Evolutionary conservation across 2,329 filamentous ascomycete genomes (phyloP).

Genomic region (Xylariaceae sp.): DNA sequence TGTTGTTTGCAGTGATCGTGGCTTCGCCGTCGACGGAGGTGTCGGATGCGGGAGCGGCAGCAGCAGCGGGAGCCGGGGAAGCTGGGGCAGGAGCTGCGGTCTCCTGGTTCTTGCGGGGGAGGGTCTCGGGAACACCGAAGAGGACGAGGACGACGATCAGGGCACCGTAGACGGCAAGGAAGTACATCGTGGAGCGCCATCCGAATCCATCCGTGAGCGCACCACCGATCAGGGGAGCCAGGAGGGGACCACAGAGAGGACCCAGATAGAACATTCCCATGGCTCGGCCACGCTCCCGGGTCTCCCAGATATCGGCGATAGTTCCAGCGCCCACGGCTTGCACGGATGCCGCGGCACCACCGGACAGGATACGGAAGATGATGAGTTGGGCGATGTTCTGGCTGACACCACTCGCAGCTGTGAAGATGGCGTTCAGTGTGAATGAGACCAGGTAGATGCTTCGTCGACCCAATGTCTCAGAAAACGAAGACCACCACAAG

Average conservation of each 20-base stretch:
- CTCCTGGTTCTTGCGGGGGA: slow-evolving; percentile 36
- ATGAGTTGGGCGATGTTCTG: slow-evolving; percentile 70
- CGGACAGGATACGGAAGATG: slow-evolving; percentile 66
- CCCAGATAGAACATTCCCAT: slow-evolving; percentile 82
- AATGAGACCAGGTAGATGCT: slow-evolving; percentile 77
- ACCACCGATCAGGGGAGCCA: slow-evolving; percentile 74
- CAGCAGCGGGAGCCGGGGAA: too few species aligned
- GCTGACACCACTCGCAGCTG: slow-evolving; percentile 62
- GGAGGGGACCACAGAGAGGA: slow-evolving; percentile 66
- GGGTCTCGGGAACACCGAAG: slow-evolving; percentile 61
- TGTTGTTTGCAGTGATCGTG: not conserved
- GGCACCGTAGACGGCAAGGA: slow-evolving; percentile 64
- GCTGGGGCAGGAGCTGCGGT: not conserved
- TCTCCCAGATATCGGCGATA: slow-evolving; percentile 75
- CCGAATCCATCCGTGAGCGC: slow-evolving; percentile 61
- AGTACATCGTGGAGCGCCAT: slow-evolving; percentile 77
- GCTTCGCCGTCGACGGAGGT: not conserved
- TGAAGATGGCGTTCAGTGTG: slow-evolving; percentile 64
- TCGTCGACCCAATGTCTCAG: slow-evolving; percentile 65
- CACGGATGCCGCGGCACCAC: slow-evolving; percentile 72
- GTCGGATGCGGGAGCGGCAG: not conserved
- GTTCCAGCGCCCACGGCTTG: slow-evolving; percentile 81
- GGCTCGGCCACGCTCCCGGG: slow-evolving; percentile 65
- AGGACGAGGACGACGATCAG: slow-evolving; percentile 51
- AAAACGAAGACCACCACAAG: slow-evolving; percentile 82